Evolutionary conservation across 768 basidiomycete species (phyloP).

Genomic region (Mycena galericulata): DNA sequence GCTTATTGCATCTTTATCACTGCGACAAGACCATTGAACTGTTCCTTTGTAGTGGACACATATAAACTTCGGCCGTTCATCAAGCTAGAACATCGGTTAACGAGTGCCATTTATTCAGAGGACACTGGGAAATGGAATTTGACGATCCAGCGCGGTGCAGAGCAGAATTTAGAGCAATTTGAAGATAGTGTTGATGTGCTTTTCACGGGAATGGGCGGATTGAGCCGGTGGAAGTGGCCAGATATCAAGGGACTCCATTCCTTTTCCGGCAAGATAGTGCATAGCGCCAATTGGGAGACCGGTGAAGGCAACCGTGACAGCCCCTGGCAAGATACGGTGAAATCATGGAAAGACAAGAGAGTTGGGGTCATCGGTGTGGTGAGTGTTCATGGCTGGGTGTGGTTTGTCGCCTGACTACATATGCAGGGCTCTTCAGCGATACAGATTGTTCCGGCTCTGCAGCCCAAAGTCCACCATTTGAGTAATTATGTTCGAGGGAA

Average conservation of each 20-base stretch:
- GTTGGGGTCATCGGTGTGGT: conserved; percentile 74
- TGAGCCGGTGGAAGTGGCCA: conserved; percentile 77
- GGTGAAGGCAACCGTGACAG: conserved; percentile 46
- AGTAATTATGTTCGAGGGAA: conserved; percentile 69
- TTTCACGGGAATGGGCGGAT: conserved; percentile 63
- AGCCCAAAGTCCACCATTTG: conserved; percentile 61
- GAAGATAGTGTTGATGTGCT: conserved; percentile 69
- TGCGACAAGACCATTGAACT: background rate
- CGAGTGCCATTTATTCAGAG: conserved; percentile 63
- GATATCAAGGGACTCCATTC: conserved; percentile 67
- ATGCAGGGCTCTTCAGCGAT: conserved; percentile 71
- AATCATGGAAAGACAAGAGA: conserved; percentile 62
- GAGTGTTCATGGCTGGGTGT: conserved; percentile 35
- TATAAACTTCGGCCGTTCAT: conserved; percentile 66
- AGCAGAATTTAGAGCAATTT: conserved; percentile 54
- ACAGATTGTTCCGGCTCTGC: conserved; percentile 69
- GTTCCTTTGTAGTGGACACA: conserved; percentile 54
- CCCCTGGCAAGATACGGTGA: conserved; percentile 57
- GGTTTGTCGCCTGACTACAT: background rate
- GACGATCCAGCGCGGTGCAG: conserved; percentile 50
- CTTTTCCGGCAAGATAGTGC: conserved; percentile 69
- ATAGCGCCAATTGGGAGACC: conserved; percentile 73
- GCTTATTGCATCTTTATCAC: background rate
- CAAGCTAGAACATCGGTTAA: conserved; percentile 66
- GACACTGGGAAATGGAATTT: conserved; percentile 67